Base-by-base conservation (phyloP, 805 yeast species). In the Zygotorulaspora danielsina region DNA sequence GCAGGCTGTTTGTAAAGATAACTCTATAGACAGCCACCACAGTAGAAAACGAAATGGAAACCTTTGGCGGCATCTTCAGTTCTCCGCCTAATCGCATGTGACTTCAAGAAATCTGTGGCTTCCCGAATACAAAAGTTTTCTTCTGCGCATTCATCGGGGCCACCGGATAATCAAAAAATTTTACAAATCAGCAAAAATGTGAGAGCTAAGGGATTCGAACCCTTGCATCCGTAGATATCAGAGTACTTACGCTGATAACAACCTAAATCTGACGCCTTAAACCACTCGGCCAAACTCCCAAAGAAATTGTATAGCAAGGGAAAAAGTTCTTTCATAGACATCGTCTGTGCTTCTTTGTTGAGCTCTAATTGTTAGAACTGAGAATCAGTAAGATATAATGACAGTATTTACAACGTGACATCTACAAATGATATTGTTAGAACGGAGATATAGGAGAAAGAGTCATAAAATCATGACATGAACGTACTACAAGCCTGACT, bases 151-250 rank as follows among this genome's bases (percentile, higher is more conserved):
- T n/a, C n/a, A n/a, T n/a, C n/a, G n/a, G n/a, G n/a, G n/a, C n/a
- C n/a, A n/a, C n/a, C n/a, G n/a, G n/a, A n/a, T n/a, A n/a, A n/a
- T n/a, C n/a, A n/a, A n/a, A n/a, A n/a, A n/a, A n/a, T n/a, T n/a
- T n/a, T n/a, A n/a, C n/a, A n/a, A n/a, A n/a, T n/a, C n/a, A n/a
- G n/a, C 45, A 46, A 48, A 42, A 38, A 24, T 44, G 28, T 54
- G 59, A 53, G 56, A 53, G 56, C 53, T 52, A 53, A 49, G 59
- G 59, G 59, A 53, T 54, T 54, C 59, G 59, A 54, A 54, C 59
- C 59, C 59, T 51, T 53, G 59, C 59, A 51, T 54, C 59, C 56
- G 55, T 39, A 53, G 59, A 54, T 51, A 54, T 54, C 56, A 53
- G 59, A 53, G 57, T 31, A 41, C 47, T 48, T 43, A 41, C 34